Conservation (phyloP, 129 eudicot species). For the Tanacetum coccineum region DNA sequence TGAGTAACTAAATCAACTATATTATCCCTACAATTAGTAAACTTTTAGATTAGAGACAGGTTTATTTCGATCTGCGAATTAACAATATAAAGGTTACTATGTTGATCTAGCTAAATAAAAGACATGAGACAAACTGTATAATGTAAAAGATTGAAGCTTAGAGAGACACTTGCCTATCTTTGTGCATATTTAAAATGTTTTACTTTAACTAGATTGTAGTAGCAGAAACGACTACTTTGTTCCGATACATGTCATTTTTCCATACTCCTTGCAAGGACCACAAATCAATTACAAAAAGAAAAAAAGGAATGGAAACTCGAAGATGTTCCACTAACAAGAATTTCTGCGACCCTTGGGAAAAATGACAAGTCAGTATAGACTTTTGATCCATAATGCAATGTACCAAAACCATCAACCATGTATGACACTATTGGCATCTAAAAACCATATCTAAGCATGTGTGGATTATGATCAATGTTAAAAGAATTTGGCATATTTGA, state of each 20-base stretch:
- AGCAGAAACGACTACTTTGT: conserved; percentile 16
- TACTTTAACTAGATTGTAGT: conserved; percentile 6
- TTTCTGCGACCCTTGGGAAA: conserved; percentile 29
- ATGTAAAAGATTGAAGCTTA: background rate
- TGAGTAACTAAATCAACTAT: background rate
- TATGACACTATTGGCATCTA: conserved; percentile 4
- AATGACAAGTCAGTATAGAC: conserved; percentile 25
- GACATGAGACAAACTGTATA: background rate
- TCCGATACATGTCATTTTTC: conserved; percentile 22
- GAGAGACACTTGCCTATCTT: conserved; percentile 4
- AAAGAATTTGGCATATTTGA: conserved; percentile 18
- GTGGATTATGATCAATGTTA: background rate
- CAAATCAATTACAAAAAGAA: conserved; percentile 11
- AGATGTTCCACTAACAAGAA: conserved; percentile 30
- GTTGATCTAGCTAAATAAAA: background rate
- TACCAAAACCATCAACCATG: conserved; percentile 5
- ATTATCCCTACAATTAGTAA: background rate
- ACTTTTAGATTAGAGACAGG: background rate
- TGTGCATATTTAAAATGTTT: conserved; percentile 1
- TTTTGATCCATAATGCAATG: conserved; percentile 19
- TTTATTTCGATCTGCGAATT: background rate
- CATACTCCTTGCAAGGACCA: conserved; percentile 28
- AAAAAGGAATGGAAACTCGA: conserved; percentile 11
- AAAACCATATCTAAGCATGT: conserved; percentile 6
- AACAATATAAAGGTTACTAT: background rate